Percentiles rank a stretch among this genome's conserved stretches.
phyloP scores from a whole-genome alignment of 2,329 filamentous ascomycete genomes.

The Cytospora paraplurivora region DNA sequence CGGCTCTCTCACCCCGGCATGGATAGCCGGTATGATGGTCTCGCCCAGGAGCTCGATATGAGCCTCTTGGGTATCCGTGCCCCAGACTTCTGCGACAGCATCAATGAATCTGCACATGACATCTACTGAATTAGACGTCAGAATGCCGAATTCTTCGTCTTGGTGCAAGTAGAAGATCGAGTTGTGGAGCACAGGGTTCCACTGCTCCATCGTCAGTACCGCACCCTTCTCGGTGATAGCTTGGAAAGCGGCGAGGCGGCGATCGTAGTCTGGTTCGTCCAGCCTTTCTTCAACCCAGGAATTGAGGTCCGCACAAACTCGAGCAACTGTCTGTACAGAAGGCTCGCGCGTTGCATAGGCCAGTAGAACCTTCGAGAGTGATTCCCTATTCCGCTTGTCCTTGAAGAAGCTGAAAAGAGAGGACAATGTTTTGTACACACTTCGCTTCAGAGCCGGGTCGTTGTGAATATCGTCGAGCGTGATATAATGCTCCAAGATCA shows the following conservation, averaged over 20 bases:
- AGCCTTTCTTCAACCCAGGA: slow-evolving; percentile 72
- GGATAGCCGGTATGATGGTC: slow-evolving; percentile 74
- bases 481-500: slow-evolving; percentile 80
- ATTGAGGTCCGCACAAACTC: slow-evolving; percentile 78
- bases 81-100: slow-evolving; percentile 51
- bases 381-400: slow-evolving; percentile 73
- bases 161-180: slow-evolving; percentile 84
- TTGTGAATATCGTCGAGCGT: slow-evolving; percentile 61
- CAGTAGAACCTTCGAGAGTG: slow-evolving; percentile 71
- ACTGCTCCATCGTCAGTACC: slow-evolving; percentile 70
- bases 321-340: slow-evolving; percentile 63
- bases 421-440: slow-evolving; percentile 73
- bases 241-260: slow-evolving; percentile 75
- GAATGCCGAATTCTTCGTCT: slow-evolving; percentile 84
- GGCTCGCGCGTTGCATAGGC: slow-evolving; percentile 69
- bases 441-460: slow-evolving; percentile 59
- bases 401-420: slow-evolving; percentile 89
- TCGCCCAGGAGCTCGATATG: slow-evolving; percentile 62
- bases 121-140: slow-evolving; percentile 78
- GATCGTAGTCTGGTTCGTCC: slow-evolving; percentile 87
- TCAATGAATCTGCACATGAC: slow-evolving; percentile 78
- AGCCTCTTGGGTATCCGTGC: slow-evolving; percentile 44
- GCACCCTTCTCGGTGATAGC: slow-evolving; percentile 65
- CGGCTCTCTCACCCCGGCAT: slow-evolving; percentile 71
- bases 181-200: slow-evolving; percentile 87